Base-by-base conservation (phyloP, 352 stramenopile species). In the Phytopythium chamaehyphon region DNA sequence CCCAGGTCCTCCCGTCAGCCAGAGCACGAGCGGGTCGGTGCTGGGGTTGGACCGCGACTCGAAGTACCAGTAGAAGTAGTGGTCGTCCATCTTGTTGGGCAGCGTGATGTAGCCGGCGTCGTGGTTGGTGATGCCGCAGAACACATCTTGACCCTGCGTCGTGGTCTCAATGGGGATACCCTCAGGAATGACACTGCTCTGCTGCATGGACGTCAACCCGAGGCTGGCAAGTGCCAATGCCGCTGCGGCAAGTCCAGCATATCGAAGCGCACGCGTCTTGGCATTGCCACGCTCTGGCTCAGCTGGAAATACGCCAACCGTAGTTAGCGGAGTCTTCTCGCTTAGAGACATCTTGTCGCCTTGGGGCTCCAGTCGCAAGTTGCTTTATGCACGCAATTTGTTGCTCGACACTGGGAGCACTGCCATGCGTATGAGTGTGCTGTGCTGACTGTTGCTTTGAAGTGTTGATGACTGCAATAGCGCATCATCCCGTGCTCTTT, bases 41-140 rank as follows among this genome's bases (percentile, higher is more conserved):
- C 23, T 48, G 14, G 73, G 71, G 21, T 72, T 55, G 15, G 55
- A 62, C 16, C 73, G 65, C 0, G 78, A 87, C 57, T 84, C 72
- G 51, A 82, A 83, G 61, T 77, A 86, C 78, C 78, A 89, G 45
- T 86, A 89, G 54, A 87, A 87, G 60, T 89, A 89, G 37, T 87
- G 55, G 57, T 86, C 76, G 48, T 83, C 73, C 47, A 79, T 61
- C 60, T 83, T 84, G 69, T 84, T 81, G 45, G 73, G 55, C 2
- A 88, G 63, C 52, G 74, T 67, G 40, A 87, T 69, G 59, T 83
- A 87, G 2, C 73, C 76, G 0, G 76, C 66, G 38, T 85, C 66
- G 26, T 76, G 62, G 26, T 83, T 71, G 19, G 72, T 71, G 21
- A 57, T 56, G 19, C 71, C 68, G 47, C 75, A 83, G 44, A 76